These are phyloP conservation scores for Pichia inconspicua DNA, from an alignment of 1,139 yeast species.

Conservation along the genomic window DNA sequence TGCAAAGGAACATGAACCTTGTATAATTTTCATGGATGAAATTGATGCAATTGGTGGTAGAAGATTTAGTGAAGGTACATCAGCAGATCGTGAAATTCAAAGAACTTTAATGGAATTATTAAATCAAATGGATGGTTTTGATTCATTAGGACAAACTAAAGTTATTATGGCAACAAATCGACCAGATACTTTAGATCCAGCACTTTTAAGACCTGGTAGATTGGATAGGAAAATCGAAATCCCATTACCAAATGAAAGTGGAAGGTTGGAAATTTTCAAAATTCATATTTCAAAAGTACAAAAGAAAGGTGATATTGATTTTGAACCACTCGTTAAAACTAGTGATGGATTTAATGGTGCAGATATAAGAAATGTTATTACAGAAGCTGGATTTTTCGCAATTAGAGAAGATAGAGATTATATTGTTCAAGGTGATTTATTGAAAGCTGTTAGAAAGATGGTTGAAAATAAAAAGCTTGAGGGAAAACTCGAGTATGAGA, in stretches of 20 bases:
- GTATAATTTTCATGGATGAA: conserved; percentile 98
- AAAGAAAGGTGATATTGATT: conserved; percentile 93
- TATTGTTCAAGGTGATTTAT: conserved; percentile 84
- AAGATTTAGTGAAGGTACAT: conserved; percentile 96
- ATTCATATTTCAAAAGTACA: conserved; percentile 83
- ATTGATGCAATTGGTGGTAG: conserved; percentile 99
- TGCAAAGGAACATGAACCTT: conserved; percentile 97
- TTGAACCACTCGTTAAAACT: conserved; percentile 96
- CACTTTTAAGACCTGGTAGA: conserved; percentile 95
- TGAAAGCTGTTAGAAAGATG: conserved; percentile 97
- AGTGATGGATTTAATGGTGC: conserved; percentile 99
- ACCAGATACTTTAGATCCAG: conserved; percentile 99
- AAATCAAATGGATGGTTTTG: conserved; percentile 99
- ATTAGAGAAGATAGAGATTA: conserved; percentile 96
- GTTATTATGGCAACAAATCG: conserved; percentile 99
- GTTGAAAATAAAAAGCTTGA: conserved; percentile 96
- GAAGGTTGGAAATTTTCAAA: conserved; percentile 89
- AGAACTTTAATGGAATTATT: conserved; percentile 96
- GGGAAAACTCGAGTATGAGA: conserved; percentile 91
- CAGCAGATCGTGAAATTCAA: conserved; percentile 98
- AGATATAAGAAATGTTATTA: conserved; percentile 91
- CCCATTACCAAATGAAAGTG: conserved; percentile 93
- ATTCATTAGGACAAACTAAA: conserved; percentile 92
- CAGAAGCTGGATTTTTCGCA: conserved; percentile 99
- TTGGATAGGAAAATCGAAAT: conserved; percentile 96